phyloP scores from a whole-genome alignment of 139 green algal species.

The Raphidocelis subcapitata region DNA sequence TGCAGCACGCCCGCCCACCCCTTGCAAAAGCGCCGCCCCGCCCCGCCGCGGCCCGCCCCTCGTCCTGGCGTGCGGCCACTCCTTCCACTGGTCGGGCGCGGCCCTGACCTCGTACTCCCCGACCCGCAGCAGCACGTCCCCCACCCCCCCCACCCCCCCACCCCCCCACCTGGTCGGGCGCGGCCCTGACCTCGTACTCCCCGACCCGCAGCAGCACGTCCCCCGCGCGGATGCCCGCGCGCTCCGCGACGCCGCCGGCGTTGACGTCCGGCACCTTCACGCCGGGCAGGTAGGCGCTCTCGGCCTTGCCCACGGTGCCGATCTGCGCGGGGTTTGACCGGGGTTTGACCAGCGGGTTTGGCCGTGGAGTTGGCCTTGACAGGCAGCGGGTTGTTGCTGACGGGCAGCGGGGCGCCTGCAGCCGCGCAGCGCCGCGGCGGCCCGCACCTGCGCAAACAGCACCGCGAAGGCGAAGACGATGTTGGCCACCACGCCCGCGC shows the following conservation, averaged over 20 bases:
- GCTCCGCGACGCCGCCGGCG: slow-evolving; percentile 45
- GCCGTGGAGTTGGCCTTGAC: too few species aligned
- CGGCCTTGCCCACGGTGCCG: slow-evolving; percentile 64
- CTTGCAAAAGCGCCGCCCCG: too few species aligned
- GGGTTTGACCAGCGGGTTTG: too few species aligned
- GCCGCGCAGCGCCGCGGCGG: too few species aligned
- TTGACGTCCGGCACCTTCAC: slow-evolving; percentile 71
- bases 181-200: slow-evolving; percentile 40
- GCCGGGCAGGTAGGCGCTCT: slow-evolving; percentile 69
- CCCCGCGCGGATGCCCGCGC: slow-evolving; percentile 62
- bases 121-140: background rate
- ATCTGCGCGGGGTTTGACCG: slow-evolving; percentile 45
- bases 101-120: slow-evolving; percentile 44
- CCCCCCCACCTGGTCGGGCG: slow-evolving; percentile 22
- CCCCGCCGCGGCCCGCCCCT: too few species aligned
- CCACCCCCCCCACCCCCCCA: background rate
- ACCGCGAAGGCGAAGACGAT: slow-evolving; percentile 85
- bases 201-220: slow-evolving; percentile 80
- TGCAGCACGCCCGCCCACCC: too few species aligned
- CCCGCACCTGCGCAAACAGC: slow-evolving; percentile 77
- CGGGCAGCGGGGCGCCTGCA: too few species aligned
- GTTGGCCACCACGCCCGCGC: slow-evolving; percentile 95
- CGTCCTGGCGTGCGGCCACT: too few species aligned
- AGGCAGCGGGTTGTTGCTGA: too few species aligned
- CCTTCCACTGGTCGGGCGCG: slow-evolving; percentile 20